Conservation (phyloP, 2,329 filamentous ascomycete species). For the Epichloe sp. region DNA sequence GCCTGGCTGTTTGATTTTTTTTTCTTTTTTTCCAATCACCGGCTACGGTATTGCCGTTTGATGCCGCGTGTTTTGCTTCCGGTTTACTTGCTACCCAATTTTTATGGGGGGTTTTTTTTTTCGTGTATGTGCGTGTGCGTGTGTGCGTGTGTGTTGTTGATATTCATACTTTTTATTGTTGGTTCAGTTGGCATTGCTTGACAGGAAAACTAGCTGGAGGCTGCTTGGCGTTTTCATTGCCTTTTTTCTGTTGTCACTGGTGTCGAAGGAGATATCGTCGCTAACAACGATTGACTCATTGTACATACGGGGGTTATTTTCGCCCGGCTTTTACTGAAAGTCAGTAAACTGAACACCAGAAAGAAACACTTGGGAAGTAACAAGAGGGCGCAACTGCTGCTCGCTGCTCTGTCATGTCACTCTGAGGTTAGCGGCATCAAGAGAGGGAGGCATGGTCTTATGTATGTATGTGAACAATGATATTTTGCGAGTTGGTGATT, state of each 20-base stretch:
- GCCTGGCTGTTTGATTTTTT: not conserved
- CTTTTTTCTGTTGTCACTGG: not conserved
- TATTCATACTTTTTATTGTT: constrained; percentile 10
- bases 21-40: not conserved
- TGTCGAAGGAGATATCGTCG: not conserved
- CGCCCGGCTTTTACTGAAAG: not conserved
- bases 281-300: not conserved
- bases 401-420: not conserved
- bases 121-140: too few relatives aligned
- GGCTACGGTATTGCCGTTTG: not conserved
- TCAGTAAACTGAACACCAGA: not conserved
- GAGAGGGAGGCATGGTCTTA: not conserved
- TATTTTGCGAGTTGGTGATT: not conserved
- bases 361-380: not conserved
- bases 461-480: not conserved
- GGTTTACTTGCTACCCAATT: not conserved
- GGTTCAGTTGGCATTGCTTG: constrained; percentile 17
- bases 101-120: not conserved
- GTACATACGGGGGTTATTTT: not conserved
- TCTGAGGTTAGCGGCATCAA: not conserved
- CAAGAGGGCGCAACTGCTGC: not conserved
- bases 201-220: constrained; percentile 11
- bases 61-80: not conserved
- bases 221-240: constrained; percentile 16
- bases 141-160: not conserved